Evolutionary conservation across 441 rosid species (phyloP), one percentile per base, ranked within the genome.

Genomic region (Bocquillonia castaneifolia): DNA sequence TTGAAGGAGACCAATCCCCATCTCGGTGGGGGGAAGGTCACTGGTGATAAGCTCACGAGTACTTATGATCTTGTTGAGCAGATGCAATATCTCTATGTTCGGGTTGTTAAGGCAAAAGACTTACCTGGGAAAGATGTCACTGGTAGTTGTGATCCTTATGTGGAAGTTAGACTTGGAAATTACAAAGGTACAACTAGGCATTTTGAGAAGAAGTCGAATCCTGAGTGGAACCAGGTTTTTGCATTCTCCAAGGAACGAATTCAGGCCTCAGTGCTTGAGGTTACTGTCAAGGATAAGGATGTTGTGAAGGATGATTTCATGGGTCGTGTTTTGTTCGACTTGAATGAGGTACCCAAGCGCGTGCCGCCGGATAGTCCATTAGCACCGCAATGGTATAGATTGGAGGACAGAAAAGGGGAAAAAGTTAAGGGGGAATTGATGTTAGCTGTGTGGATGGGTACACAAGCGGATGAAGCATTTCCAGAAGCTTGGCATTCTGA

Each of bases 401-500:
- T 93, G 65, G 99, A 89, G 68, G 96, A 85, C 71, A 76, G 91
- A 76, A 87, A 80, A 54, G 81, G 88, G 26, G 87, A 84, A 22
- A 93, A 91, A 79, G 80, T 74, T 7, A 93, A 54, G 76, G 99
- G 97, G 57, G 97, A 93, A 76, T 69, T 91, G 70, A 93, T 93
- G 97, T 66, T 93, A 61, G 97, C 99, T 28, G 97, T 93, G 44
- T 93, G 99, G 99, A 88, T 89, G 88, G 99, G 99, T 39, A 93
- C 96, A 36, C 99, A 91, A 67, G 96, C 99, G 1, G 99, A 93
- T 72, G 99, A 93, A 76, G 97, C 96, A 6, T 93, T 93, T 75
- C 93, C 99, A 15, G 99, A 93, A 63, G 97, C 97, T 5, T 93
- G 99, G 99, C 99, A 93, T 61, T 91, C 99, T 1, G 99, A 93